Evolutionary conservation across 1,284 basidiomycete genomes (phyloP), one percentile per base, ranked within the genome.

Genomic region (Marasmius oreades): DNA sequence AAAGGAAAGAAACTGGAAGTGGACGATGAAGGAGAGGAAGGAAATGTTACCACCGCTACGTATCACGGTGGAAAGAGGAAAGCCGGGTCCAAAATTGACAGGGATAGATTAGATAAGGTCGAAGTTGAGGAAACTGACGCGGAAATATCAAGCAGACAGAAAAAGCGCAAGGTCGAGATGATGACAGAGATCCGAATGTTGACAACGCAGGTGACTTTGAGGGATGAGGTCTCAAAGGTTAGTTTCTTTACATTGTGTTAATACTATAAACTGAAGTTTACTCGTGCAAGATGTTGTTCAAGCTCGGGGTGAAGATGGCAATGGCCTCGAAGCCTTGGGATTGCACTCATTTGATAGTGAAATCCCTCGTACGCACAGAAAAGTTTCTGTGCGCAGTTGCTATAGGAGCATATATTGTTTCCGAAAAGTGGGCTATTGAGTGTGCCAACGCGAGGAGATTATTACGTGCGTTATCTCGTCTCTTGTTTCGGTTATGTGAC

Each of bases 321-420:
- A 76, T 84, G 57, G 84, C 84, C 2, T 76, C 77, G 1, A 80
- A 83, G 47, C 76, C 86, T 0, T 66, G 70, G 0, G 83, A 91
- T 55, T 92, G 88, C 64, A 93, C 90, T 0, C 89, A 93, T 69
- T 76, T 95, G 20, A 69, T 93, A 42, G 81, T 82, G 10, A 80
- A 80, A 42, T 74, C 75, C 28, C 74, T 93, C 18, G 82, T 86
- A 4, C 81, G 92, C 6, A 94, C 92, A 0, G 88, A 92, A 66
- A 95, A 94, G 66, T 89, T 94, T 66, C 75, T 95, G 1, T 85
- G 81, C 62, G 89, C 89, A 0, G 73, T 93, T 62, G 77, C 86
- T 0, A 70, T 70, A 1, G 81, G 78, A 0, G 86, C 86, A 0
- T 76, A 76, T 60, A 75, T 94, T 51, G 69, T 94, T 14, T 80